Evolutionary conservation across 2,329 filamentous ascomycete species (phyloP), one percentile per base, ranked within the genome.

Genomic region (Lasiodiplodia sp.): DNA sequence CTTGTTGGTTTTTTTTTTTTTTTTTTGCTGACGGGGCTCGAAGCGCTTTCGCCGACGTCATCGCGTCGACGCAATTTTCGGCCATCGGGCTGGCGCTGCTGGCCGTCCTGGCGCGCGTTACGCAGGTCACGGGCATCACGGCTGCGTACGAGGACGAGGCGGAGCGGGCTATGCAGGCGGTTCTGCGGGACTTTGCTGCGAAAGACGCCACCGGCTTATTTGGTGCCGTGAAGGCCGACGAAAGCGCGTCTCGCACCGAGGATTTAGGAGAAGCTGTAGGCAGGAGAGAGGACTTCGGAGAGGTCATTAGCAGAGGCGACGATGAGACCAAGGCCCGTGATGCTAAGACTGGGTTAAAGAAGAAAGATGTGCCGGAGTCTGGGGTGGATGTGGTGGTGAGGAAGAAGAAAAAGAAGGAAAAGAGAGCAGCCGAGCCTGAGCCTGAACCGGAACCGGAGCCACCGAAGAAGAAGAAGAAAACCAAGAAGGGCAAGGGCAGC

Each of bases 51-150:
- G 79, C 79, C 5, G 83, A 85, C 71, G 69, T 85, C 3, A 75
- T 83, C 0, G 80, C 81, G 0, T 81, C 83, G 63, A 79, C 79
- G 23, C 77, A 82, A 18, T 85, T 85, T 69, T 78, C 81, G 18
- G 79, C 81, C 63, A 71, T 85, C 4, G 83, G 83, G 10, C 70
- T 85, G 2, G 79, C 82, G 12, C 74, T 85, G 70, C 75, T 84
- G 74, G 81, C 79, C 1, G 74, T 74, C 12, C 75, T 83, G 51
- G 80, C 79, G 4, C 75, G 83, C 56, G 75, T 82, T 1, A 82
- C 81, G 70, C 73, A 75, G 16, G 75, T 83, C 47, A 72, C 76
- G 0, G 82, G 82, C 4, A 78, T 85, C 52, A 81, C 77, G 10
- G 77, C 73, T 2, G 75, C 77, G 12, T 80, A 82, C 55, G 80